Conservation (phyloP, 1,284 basidiomycete species). For the Sphaerobolus stellatus region DNA sequence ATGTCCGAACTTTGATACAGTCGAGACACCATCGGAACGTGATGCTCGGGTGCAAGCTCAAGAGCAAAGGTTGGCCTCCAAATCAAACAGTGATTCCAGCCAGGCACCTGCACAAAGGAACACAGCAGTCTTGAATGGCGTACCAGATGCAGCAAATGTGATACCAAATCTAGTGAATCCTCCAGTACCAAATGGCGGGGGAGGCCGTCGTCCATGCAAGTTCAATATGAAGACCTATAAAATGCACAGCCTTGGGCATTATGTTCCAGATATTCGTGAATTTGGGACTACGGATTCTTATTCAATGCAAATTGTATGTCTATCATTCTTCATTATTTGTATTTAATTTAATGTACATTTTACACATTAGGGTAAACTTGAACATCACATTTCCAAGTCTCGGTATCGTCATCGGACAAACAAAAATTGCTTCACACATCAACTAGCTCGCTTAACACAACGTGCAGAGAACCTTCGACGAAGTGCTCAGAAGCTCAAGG, state of each 20-base stretch:
- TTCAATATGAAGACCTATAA: constrained; percentile 28
- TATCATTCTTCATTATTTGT: constrained; percentile 3
- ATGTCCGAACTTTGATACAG: constrained; percentile 22
- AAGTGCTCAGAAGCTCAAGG: neutral
- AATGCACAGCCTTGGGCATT: constrained; percentile 37
- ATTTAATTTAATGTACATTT: neutral
- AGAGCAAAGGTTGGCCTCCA: no score
- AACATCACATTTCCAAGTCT: constrained; percentile 18
- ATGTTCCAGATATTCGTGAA: constrained; percentile 26
- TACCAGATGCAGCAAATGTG: no score
- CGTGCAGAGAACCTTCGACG: constrained; percentile 4
- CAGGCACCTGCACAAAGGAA: neutral
- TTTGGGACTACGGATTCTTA: constrained; percentile 33
- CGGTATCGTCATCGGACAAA: constrained; percentile 12
- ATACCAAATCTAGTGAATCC: no score
- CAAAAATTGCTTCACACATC: constrained; percentile 4
- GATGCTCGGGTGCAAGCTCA: neutral
- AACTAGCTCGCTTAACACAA: constrained; percentile 9
- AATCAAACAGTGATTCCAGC: neutral
- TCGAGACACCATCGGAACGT: constrained; percentile 27
- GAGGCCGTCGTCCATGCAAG: neutral
- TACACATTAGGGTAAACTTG: constrained; percentile 20
- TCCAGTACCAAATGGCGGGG: no score
- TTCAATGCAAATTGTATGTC: constrained; percentile 28
- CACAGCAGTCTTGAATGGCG: neutral